Base-by-base conservation (phyloP, 805 yeast genomes). In the Sporopachydermia lactativora region DNA sequence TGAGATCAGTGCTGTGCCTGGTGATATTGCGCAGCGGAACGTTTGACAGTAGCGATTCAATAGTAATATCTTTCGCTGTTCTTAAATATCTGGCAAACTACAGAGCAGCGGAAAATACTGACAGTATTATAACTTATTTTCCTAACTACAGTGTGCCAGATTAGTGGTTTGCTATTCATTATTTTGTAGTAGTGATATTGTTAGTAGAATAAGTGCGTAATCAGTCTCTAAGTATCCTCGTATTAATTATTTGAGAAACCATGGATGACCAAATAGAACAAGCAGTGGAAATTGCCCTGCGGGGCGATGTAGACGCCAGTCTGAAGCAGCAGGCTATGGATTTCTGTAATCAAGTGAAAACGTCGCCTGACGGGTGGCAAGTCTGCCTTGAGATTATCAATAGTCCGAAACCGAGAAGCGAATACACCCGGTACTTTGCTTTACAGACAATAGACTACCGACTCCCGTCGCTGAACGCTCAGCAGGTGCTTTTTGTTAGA, bases 241-340 rank as follows among this genome's bases (percentile, higher is more conserved):
- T 14, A 13, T 13, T n/a, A 4, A 42, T 13, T 36, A 39, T 36
- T 3, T 18, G 13, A 34, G 4, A 11, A 15, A 15, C 13, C 8
- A 58, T 58, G 64, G 64, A 59, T 42, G 63, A 61, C 41, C 94
- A 86, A 65, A 79, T 88, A 52, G 84, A 74, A 57, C 92, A 84
- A 61, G 96, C 95, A 35, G 92, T 88, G 38, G 77, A 74, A 46
- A 75, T 85, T 46, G 95, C 95, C 4, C 71, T 81, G 41, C 75
- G 76, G 56, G 79, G 82, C 19, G 65, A 77, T 17, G 71, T 78
- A 5, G 84, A 81, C 55, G 61, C 68, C 13, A 64, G 54, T 35
- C 62, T 84, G 39, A 77, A 77, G 52, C 73, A 70, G 46, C 79
- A 76, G 59, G 75, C 75, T 8, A 56, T 69, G 37, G 58, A 60